Evolutionary conservation across 371 early-diverging fungal genomes (phyloP).

Genomic region (Mortierella sp.): DNA sequence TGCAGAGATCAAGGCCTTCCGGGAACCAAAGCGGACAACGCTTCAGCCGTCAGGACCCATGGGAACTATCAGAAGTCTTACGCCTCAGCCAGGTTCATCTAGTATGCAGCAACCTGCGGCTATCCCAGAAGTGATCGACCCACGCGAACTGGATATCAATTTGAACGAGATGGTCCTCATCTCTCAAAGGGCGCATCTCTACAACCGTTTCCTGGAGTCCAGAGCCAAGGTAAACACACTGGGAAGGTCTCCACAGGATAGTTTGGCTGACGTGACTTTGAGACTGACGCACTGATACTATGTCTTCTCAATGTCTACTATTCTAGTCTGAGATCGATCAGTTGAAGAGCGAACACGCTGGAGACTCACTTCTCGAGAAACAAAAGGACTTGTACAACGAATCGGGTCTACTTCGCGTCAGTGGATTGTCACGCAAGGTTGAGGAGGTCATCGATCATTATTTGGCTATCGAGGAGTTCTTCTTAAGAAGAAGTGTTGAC

Average conservation of each 20-base stretch:
- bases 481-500: slow-evolving; percentile 78
- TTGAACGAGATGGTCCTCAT: slow-evolving; percentile 86
- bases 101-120: slow-evolving; percentile 39
- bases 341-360: slow-evolving; percentile 19
- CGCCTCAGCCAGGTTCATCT: slow-evolving; percentile 45
- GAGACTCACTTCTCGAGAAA: slow-evolving; percentile 21
- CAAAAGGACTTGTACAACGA: slow-evolving; percentile 63
- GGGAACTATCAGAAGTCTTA: slow-evolving; percentile 40
- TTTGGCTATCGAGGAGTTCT: slow-evolving; percentile 80
- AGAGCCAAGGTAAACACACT: slow-evolving; percentile 62
- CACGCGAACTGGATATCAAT: slow-evolving; percentile 80
- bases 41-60: slow-evolving; percentile 23
- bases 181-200: slow-evolving; percentile 81
- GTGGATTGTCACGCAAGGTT: slow-evolving; percentile 72
- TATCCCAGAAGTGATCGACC: slow-evolving; percentile 67
- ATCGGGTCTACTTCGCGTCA: slow-evolving; percentile 64
- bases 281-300: neutral
- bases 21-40: slow-evolving; percentile 31
- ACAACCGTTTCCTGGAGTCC: slow-evolving; percentile 82
- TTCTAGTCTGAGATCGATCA: slow-evolving; percentile 58
- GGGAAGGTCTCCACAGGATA: no score
- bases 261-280: neutral
- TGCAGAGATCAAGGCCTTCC: slow-evolving; percentile 48
- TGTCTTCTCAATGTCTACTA: neutral
- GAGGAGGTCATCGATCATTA: slow-evolving; percentile 78